phyloP scores from a whole-genome alignment of 495 filamentous ascomycete species.

The Aspergillus diversus region DNA sequence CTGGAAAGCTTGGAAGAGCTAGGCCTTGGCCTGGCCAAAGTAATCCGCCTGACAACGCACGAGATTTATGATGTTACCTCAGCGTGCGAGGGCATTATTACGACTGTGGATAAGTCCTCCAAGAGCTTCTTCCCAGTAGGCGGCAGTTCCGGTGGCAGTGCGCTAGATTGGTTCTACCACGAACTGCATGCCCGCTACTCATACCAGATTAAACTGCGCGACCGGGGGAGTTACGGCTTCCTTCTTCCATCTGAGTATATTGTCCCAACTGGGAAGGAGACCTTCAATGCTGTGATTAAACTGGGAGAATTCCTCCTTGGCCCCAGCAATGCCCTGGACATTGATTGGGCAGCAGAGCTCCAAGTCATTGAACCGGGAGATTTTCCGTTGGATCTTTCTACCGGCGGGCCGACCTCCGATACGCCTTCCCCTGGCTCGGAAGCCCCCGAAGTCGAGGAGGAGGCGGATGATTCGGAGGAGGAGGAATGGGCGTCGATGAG shows the following conservation, averaged over 20 bases:
- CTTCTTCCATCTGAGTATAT: constrained; percentile 87
- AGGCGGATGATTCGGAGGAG: background rate
- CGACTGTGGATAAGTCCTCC: constrained; percentile 18
- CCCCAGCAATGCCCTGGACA: constrained; percentile 25
- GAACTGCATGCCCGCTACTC: constrained; percentile 79
- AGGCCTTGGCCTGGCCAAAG: constrained; percentile 85
- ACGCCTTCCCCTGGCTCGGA: background rate
- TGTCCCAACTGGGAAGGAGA: constrained; percentile 84
- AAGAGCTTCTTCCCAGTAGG: constrained; percentile 61
- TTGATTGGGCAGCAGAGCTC: constrained; percentile 30
- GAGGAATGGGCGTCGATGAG: constrained; percentile 8
- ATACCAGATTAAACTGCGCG: constrained; percentile 93
- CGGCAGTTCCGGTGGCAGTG: constrained; percentile 69
- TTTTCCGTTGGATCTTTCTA: background rate
- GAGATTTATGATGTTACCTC: constrained; percentile 80
- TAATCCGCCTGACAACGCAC: constrained; percentile 76
- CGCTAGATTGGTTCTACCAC: constrained; percentile 96
- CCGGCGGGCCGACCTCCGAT: background rate
- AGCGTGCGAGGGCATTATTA: constrained; percentile 82
- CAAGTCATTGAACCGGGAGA: constrained; percentile 13
- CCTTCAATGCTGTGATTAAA: constrained; percentile 77
- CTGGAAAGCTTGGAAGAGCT: constrained; percentile 91
- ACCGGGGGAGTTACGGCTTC: constrained; percentile 95
- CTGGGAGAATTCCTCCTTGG: constrained; percentile 74
- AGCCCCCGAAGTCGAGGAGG: constrained; percentile 4